A percentile compares a stretch with the other conserved stretches of the same genome.
These are phyloP conservation scores for Emmonsiellopsis sp. DNA, from an alignment of 2,329 filamentous ascomycete species.

Conservation along the genomic window DNA sequence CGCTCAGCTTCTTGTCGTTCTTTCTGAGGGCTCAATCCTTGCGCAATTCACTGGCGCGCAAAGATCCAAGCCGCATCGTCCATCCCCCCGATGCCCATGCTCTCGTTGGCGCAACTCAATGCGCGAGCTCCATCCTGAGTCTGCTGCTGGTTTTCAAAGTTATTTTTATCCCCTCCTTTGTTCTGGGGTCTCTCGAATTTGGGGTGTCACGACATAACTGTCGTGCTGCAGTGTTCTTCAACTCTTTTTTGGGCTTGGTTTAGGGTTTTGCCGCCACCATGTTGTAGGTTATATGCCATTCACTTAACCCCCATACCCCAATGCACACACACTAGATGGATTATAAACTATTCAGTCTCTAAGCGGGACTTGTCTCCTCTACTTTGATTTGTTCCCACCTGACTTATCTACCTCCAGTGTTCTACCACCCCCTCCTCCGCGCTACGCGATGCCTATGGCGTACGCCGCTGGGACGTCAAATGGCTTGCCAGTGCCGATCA, in stretches of 20 bases:
- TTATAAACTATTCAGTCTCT: neutral
- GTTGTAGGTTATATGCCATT: constrained; percentile 14
- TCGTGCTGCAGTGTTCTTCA: neutral
- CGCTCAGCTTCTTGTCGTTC: too few species aligned
- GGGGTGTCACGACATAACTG: neutral
- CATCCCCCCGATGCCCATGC: too few species aligned
- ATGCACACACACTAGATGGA: neutral
- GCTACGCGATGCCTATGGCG: constrained; percentile 66
- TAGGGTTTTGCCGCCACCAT: constrained; percentile 10
- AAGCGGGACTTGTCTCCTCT: neutral
- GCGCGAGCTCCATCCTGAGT: neutral
- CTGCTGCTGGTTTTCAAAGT: neutral
- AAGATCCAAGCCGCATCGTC: too few species aligned
- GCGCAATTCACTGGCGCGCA: too few species aligned
- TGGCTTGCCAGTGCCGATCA: constrained; percentile 60
- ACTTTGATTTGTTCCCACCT: constrained; percentile 16
- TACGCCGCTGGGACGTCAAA: constrained; percentile 64
- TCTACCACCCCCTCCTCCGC: constrained; percentile 70
- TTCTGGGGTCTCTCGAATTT: neutral
- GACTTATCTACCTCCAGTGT: constrained; percentile 50
- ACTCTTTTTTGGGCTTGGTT: neutral
- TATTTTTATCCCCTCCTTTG: neutral
- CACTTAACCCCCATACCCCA: neutral
- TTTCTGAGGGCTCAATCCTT: too few species aligned
- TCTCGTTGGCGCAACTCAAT: neutral